Conservation (phyloP, 306 rosid genomes). For the Prosopis cineraria region DNA sequence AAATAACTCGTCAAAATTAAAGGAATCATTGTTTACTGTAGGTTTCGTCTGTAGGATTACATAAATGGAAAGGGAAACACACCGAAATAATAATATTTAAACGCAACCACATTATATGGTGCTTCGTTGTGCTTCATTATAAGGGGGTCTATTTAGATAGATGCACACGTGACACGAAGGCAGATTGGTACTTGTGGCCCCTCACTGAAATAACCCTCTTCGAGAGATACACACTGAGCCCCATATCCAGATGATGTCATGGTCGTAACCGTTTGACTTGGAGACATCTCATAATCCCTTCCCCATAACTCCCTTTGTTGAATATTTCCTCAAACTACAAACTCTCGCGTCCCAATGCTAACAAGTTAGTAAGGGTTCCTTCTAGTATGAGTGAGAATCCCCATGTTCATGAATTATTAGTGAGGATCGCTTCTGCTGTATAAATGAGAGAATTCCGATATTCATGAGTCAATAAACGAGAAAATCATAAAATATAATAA, state of each 20-base stretch:
- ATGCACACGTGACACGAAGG: constrained; percentile 43
- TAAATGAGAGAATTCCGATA: neutral
- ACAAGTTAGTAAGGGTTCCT: neutral
- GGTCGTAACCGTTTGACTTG: constrained; percentile 80
- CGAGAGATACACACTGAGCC: constrained; percentile 34
- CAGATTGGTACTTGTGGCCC: constrained; percentile 35
- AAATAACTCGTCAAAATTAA: too few species aligned
- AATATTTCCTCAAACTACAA: constrained; percentile 38
- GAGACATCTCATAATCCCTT: constrained; percentile 43
- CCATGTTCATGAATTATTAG: neutral
- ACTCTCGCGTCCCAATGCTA: neutral
- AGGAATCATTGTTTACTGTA: too few species aligned
- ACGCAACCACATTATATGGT: too few species aligned
- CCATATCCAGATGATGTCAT: constrained; percentile 68
- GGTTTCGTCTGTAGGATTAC: too few species aligned
- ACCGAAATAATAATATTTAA: too few species aligned
- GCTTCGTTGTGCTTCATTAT: too few species aligned
- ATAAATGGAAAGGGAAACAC: too few species aligned
- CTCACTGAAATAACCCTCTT: constrained; percentile 38
- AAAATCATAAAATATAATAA: too few species aligned
- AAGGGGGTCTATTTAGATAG: too few species aligned
- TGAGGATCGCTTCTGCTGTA: neutral
- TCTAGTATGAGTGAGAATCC: neutral
- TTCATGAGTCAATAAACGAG: too few species aligned
- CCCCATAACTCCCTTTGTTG: constrained; percentile 51